phyloP scores from a whole-genome alignment of 1,139 yeast species.

The Entelexis sorbosivorans region DNA sequence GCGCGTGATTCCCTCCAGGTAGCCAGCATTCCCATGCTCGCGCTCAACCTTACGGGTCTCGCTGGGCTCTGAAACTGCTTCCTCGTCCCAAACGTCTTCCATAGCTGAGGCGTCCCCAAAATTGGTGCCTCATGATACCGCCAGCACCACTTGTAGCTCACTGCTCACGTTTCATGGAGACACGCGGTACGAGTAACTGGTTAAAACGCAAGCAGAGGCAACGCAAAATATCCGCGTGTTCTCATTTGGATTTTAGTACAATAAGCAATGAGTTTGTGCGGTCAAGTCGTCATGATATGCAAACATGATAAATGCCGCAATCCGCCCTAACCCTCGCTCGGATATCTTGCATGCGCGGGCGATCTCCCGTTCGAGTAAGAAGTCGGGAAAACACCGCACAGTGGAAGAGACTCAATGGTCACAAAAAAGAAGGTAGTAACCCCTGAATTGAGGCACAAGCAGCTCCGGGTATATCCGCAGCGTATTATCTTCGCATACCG shows the following conservation, averaged over 20 bases:
- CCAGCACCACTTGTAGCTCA: too few relatives aligned
- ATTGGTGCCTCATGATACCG: neutral
- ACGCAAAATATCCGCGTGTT: too few relatives aligned
- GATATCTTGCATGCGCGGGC: neutral
- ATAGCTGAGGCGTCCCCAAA: neutral
- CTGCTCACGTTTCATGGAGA: too few relatives aligned
- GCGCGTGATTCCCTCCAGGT: conserved; percentile 64
- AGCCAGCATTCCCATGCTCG: conserved; percentile 72
- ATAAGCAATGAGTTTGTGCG: too few relatives aligned
- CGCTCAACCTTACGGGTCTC: conserved; percentile 35
- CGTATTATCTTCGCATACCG: neutral
- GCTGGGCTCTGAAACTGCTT: conserved; percentile 19
- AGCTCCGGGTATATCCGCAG: neutral
- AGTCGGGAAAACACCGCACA: neutral
- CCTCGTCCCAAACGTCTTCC: conserved; percentile 23
- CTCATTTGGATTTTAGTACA: too few relatives aligned
- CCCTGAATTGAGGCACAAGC: neutral
- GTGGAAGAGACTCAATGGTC: neutral
- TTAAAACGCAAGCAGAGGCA: too few relatives aligned
- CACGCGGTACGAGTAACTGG: too few relatives aligned
- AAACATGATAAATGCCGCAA: neutral
- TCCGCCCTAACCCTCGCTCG: neutral
- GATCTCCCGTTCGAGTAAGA: neutral
- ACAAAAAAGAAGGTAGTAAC: neutral
- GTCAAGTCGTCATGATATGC: too few relatives aligned